Evolutionary conservation across 345 rosid species (phyloP).

Genomic region (Moricandia moricandioides): DNA sequence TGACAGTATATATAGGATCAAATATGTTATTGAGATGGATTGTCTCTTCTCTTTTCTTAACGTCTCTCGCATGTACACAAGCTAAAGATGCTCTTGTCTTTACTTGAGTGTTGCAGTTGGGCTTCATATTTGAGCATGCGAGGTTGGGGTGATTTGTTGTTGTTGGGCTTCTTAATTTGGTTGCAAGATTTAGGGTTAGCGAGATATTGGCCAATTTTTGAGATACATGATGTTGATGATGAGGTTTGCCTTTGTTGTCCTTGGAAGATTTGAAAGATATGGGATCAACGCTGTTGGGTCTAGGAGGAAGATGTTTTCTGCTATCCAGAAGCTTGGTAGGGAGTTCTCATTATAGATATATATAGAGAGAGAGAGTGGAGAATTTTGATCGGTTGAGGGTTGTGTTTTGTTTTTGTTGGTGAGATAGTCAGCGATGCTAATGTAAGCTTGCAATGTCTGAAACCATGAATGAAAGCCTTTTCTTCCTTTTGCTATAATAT

Average conservation of each 20-base stretch:
- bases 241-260: neutral
- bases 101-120: no score
- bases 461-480: conserved; percentile 9
- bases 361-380: neutral
- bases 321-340: neutral
- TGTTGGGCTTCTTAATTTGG: no score
- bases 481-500: no score
- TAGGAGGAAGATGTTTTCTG: neutral
- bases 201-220: neutral
- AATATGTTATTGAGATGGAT: no score
- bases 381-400: neutral
- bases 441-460: conserved; percentile 50
- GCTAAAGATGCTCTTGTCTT: no score
- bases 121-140: no score
- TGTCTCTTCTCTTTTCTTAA: no score
- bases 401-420: conserved; percentile 9
- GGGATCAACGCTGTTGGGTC: neutral
- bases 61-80: no score
- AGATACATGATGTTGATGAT: neutral
- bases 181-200: neutral
- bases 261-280: neutral
- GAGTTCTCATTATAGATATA: conserved; percentile 12
- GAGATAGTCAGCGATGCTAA: conserved; percentile 45
- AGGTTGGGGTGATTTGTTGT: no score
- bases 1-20: no score